phyloP scores from a whole-genome alignment of 2,329 filamentous ascomycete genomes.

The Sclerotinia sclerotiorum region DNA sequence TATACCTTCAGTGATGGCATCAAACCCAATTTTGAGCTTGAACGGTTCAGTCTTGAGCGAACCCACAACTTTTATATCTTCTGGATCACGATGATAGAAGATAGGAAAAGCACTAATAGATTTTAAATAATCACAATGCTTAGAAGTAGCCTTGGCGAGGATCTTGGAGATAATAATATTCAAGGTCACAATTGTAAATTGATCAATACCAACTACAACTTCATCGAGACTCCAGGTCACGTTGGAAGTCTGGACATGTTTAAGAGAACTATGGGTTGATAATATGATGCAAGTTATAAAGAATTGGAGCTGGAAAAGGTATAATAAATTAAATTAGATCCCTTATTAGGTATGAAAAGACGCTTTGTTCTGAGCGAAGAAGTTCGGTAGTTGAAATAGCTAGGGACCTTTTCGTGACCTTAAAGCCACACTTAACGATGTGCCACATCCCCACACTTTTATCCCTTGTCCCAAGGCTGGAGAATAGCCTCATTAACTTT shows the following conservation, averaged over 20 bases:
- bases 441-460: background rate
- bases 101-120: conserved; percentile 44
- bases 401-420: background rate
- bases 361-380: too few species aligned
- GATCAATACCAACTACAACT: background rate
- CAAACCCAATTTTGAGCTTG: conserved; percentile 24
- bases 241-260: too few species aligned
- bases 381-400: too few species aligned
- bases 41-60: conserved; percentile 20
- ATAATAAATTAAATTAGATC: too few species aligned
- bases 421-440: background rate
- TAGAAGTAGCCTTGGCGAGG: conserved; percentile 41
- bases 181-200: background rate
- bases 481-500: background rate
- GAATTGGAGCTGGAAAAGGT: too few species aligned
- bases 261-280: too few species aligned
- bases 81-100: conserved; percentile 44
- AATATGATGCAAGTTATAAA: too few species aligned
- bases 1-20: conserved; percentile 23
- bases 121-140: conserved; percentile 41
- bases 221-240: background rate
- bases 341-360: too few species aligned
- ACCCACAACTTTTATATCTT: conserved; percentile 25
- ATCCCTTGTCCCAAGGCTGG: background rate
- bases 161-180: conserved; percentile 36